Base-by-base conservation (phyloP, 2,329 filamentous ascomycete genomes). In the Paraphaeosphaeria minitans region DNA sequence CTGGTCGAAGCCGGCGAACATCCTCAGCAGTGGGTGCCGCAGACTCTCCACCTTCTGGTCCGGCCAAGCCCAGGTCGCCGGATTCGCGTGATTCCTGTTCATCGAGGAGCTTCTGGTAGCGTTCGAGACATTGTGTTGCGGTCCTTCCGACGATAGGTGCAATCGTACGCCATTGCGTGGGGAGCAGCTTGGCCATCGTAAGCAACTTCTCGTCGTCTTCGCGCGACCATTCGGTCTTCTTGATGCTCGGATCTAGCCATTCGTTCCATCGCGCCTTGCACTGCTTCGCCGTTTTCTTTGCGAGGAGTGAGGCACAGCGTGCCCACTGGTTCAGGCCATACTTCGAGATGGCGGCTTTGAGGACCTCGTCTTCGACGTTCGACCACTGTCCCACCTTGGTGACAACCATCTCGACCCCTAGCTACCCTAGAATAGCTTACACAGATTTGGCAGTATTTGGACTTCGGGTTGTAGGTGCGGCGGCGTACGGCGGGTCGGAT, bases 211-310 rank as follows among this genome's bases (percentile, higher is more conserved):
- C 95, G 77, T 99, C 95, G 77, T 99, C 95, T 79, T 99, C 95
- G 74, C 95, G 91, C 75, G 92, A 97, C 94, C 95, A 99, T 81
- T 99, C 95, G 69, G 96, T 95, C 83, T 99, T 99, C 74, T 94
- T 91, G 82, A 99, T 98, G 75, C 91, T 92, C 21, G 95, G 95
- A 75, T 99, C 95, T 66, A 99, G 86, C 94, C 95, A 99, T 85
- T 99, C 94, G 76, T 89, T 88, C 95, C 95, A 99, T 81, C 95
- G 86, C 61, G 95, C 94, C 82, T 99, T 99, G 87, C 95, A 99
- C 82, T 99, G 95, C 82, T 99, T 99, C 53, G 95, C 89, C 33
- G 95, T 98, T 63, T 99, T 99, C 73, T 96, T 92, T 75, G 94
- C 94, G 66, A 99, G 89, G 65, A 99, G 87, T 58, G 95, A 98